Conservation (phyloP, 1,284 basidiomycete species). For the Bondarzewia mesenterica region DNA sequence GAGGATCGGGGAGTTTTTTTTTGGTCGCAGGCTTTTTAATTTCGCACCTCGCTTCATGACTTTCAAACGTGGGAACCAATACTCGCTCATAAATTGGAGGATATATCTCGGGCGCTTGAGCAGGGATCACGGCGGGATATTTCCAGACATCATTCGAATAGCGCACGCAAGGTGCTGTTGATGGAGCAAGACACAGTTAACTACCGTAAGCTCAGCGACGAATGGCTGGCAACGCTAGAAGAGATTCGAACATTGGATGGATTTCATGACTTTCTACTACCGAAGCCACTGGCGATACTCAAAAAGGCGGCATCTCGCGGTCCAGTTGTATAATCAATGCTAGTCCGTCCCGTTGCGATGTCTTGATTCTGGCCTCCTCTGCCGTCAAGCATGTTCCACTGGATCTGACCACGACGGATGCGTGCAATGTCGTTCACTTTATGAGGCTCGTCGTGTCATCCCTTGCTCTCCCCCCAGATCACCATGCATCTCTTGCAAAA, state of each 20-base stretch:
- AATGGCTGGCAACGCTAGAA: background rate
- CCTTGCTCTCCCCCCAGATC: too few relatives aligned
- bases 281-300: conserved; percentile 1
- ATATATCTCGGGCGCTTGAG: background rate
- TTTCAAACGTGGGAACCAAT: background rate
- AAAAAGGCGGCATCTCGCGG: conserved; percentile 1
- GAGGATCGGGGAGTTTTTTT: background rate
- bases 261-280: conserved; percentile 7
- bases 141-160: background rate
- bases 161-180: background rate
- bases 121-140: background rate
- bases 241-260: conserved; percentile 4
- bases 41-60: background rate
- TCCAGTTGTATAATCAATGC: conserved; percentile 6
- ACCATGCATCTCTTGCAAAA: too few relatives aligned
- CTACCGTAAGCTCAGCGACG: background rate
- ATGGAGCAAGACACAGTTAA: background rate
- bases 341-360: background rate
- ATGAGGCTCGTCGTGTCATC: too few relatives aligned
- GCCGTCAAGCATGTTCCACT: background rate
- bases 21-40: background rate
- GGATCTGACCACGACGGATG: too few relatives aligned
- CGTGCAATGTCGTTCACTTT: too few relatives aligned
- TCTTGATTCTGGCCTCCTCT: background rate
- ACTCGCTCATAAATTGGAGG: background rate